Conservation (phyloP, 2,329 filamentous ascomycete species). For the Sporothrix humicola region DNA sequence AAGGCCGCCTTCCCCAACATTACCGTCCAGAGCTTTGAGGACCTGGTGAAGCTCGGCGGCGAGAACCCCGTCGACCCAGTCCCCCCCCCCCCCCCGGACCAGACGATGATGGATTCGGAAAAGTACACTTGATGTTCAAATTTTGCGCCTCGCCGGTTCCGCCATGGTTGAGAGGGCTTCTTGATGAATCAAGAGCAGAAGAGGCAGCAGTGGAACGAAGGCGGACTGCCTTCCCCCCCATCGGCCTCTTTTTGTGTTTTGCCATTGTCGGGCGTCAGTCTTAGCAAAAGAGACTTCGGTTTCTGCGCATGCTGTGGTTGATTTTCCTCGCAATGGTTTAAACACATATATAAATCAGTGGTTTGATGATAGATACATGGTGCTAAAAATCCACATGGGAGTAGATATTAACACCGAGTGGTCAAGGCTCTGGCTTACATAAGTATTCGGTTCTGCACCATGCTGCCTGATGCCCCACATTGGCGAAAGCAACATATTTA, state of each 20-base stretch:
- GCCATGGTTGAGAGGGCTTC: neutral
- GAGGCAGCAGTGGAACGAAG: neutral
- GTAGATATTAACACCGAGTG: too few relatives aligned
- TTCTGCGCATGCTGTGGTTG: too few relatives aligned
- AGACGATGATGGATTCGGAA: neutral
- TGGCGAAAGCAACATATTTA: too few relatives aligned
- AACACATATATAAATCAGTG: too few relatives aligned
- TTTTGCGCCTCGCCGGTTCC: neutral
- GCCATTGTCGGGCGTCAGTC: slow-evolving; percentile 34
- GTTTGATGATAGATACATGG: too few relatives aligned
- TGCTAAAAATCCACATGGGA: too few relatives aligned
- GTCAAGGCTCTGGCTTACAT: too few relatives aligned
- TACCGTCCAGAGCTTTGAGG: slow-evolving; percentile 57
- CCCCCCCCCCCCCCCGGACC: slow-evolving; percentile 64
- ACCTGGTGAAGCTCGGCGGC: slow-evolving; percentile 58
- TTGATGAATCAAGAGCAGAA: neutral
- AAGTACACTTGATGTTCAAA: neutral
- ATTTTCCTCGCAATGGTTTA: too few relatives aligned
- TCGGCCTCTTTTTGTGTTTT: slow-evolving; percentile 38
- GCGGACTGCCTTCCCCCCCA: slow-evolving; percentile 33
- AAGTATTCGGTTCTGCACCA: too few relatives aligned
- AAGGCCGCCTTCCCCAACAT: slow-evolving; percentile 56
- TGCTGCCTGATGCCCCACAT: too few relatives aligned
- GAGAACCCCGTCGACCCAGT: slow-evolving; percentile 71
- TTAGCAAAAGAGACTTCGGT: neutral